A percentile compares a stretch with the other conserved stretches of the same genome.
Evolutionary conservation across 768 basidiomycete species (phyloP).

Genomic region (Tulasnella sp.): DNA sequence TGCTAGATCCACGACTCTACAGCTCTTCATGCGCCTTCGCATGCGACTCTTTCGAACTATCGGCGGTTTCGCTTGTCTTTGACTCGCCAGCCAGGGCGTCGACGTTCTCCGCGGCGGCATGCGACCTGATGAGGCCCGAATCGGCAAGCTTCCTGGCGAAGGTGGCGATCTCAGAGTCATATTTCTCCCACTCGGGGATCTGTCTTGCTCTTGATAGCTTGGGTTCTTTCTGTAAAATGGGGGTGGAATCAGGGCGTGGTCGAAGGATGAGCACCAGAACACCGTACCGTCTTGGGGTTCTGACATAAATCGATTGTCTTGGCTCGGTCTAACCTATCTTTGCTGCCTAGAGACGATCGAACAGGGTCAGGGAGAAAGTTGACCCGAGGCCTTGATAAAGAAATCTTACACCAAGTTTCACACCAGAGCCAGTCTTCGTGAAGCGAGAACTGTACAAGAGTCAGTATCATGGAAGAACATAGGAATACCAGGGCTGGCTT

Average conservation of each 20-base stretch:
- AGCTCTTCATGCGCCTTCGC: background rate
- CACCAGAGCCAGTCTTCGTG: slow-evolving; percentile 98
- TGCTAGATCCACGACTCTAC: background rate
- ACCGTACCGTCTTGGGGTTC: slow-evolving; percentile 82
- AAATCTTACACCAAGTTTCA: slow-evolving; percentile 92
- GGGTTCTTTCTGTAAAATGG: slow-evolving; percentile 80
- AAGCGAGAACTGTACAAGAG: slow-evolving; percentile 67
- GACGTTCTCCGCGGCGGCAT: slow-evolving; percentile 60
- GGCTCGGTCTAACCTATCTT: slow-evolving; percentile 74
- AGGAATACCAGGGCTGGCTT: slow-evolving; percentile 44
- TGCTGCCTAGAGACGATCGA: slow-evolving; percentile 59
- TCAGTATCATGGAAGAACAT: background rate
- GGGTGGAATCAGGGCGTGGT: background rate
- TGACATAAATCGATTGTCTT: slow-evolving; percentile 97
- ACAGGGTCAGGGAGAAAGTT: background rate
- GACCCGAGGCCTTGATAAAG: background rate
- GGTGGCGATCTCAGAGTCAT: slow-evolving; percentile 85
- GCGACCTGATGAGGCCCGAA: slow-evolving; percentile 68
- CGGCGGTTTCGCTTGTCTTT: slow-evolving; percentile 34
- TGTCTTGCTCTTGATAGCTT: slow-evolving; percentile 90
- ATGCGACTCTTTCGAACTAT: background rate
- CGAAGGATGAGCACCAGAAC: slow-evolving; percentile 40
- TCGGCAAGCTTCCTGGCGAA: slow-evolving; percentile 76
- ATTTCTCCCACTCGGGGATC: slow-evolving; percentile 97
- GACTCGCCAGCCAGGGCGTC: slow-evolving; percentile 62